phyloP scores from a whole-genome alignment of 345 rosid genomes.

The Balakata baccata region DNA sequence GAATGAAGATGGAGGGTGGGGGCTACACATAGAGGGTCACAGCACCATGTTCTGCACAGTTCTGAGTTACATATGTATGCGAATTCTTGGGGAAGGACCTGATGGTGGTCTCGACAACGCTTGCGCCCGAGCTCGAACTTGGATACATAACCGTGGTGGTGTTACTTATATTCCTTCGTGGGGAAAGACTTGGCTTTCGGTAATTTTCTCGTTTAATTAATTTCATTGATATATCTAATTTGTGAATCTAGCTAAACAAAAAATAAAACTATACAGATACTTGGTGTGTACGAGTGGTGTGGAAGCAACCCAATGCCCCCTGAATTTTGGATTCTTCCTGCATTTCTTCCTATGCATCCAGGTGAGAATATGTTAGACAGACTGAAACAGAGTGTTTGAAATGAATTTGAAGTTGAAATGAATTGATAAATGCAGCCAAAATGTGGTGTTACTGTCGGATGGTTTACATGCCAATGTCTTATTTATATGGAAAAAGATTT shows the following conservation, averaged over 20 bases:
- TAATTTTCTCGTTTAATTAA: neutral
- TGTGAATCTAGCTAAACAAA: too few relatives aligned
- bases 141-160: conserved; percentile 28
- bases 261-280: neutral
- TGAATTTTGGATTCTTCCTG: conserved; percentile 25
- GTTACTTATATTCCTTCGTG: conserved; percentile 28
- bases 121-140: conserved; percentile 23
- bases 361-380: neutral
- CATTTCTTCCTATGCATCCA: conserved; percentile 19
- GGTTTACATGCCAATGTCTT: conserved; percentile 33
- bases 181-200: conserved; percentile 35
- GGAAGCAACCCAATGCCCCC: conserved; percentile 30
- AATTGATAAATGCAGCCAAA: conserved; percentile 11
- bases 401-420: too few relatives aligned
- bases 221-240: too few relatives aligned
- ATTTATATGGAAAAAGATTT: conserved; percentile 24
- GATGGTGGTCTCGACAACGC: conserved; percentile 18
- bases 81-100: conserved; percentile 23
- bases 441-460: conserved; percentile 25
- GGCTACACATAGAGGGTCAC: conserved; percentile 26
- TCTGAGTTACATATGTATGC: conserved; percentile 23
- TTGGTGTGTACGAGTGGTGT: conserved; percentile 25
- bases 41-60: conserved; percentile 32
- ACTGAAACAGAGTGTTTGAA: too few relatives aligned
- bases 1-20: conserved; percentile 35